A percentile compares a stretch with the other conserved stretches of the same genome.
phyloP scores from a whole-genome alignment of 176 grass and related monocot species.

The sorghum (Sorghum bicolor) region DNA sequence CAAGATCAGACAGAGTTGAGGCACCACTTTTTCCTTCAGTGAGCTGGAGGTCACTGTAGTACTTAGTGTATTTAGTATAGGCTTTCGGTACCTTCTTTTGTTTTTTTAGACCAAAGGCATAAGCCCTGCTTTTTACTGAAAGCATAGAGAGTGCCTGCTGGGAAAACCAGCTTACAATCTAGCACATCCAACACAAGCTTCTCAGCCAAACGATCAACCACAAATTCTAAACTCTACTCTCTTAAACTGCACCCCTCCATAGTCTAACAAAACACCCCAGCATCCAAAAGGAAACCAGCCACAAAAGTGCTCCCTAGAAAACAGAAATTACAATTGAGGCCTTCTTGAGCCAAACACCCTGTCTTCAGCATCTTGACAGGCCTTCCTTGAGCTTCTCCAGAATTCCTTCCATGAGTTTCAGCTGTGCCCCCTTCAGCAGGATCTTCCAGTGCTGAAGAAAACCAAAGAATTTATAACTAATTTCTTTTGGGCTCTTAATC shows the following conservation, averaged over 20 bases:
- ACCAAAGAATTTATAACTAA: not conserved
- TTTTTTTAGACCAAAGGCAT: not conserved
- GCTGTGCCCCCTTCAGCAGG: not conserved
- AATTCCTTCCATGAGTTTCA: not conserved
- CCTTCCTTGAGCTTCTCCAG: not conserved
- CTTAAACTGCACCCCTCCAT: not conserved
- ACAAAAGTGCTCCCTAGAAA: not conserved
- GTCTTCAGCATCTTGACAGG: not conserved
- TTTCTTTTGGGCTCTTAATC: not conserved
- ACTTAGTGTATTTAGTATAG: not conserved
- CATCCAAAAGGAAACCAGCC: not conserved
- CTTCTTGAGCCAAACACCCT: not conserved
- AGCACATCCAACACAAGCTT: not conserved
- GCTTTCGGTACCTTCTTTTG: not conserved
- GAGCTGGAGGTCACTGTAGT: not conserved
- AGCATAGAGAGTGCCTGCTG: not conserved
- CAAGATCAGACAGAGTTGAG: not conserved
- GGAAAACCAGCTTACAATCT: not conserved
- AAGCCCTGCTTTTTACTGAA: not conserved
- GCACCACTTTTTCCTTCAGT: not conserved
- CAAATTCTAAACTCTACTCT: not conserved
- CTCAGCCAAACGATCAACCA: not conserved
- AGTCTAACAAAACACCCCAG: not conserved
- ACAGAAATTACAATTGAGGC: not conserved
- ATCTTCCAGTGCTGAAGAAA: not conserved